Evolutionary conservation across 768 basidiomycete species (phyloP).

Genomic region (Rhodotorula babjevae): DNA sequence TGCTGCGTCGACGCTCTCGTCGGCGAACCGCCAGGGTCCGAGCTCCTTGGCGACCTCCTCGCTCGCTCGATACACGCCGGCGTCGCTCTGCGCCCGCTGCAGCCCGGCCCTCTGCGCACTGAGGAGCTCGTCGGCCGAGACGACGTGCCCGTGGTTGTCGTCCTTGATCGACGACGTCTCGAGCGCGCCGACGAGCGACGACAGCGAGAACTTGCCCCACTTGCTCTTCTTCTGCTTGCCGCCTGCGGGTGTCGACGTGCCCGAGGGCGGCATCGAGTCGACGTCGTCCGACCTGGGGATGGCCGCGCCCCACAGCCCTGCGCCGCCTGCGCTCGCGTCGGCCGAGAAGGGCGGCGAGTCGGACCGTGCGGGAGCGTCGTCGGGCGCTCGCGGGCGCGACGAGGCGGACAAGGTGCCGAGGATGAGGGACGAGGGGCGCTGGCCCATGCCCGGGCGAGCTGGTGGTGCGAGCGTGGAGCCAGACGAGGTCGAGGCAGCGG

Average conservation of each 20-base stretch:
- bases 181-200: constrained; percentile 10
- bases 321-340: background rate
- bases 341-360: background rate
- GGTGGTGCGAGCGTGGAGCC: background rate
- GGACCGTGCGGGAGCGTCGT: background rate
- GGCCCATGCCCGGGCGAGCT: background rate
- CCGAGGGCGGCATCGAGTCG: background rate
- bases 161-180: background rate
- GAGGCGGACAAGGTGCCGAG: background rate
- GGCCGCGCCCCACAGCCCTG: background rate
- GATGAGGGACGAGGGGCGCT: background rate
- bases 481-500: background rate
- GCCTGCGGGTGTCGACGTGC: background rate
- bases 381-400: background rate
- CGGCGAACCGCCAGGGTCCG: constrained; percentile 24
- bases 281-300: background rate
- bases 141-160: background rate
- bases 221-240: constrained; percentile 19
- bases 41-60: background rate
- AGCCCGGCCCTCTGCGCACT: background rate
- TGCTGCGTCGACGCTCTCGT: constrained; percentile 14
- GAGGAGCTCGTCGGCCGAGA: constrained; percentile 4
- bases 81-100: background rate
- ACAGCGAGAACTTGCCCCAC: constrained; percentile 14
- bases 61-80: constrained; percentile 2